Evolutionary conservation across 2,329 filamentous ascomycete species (phyloP).

Genomic region (Pyrenophora teres): DNA sequence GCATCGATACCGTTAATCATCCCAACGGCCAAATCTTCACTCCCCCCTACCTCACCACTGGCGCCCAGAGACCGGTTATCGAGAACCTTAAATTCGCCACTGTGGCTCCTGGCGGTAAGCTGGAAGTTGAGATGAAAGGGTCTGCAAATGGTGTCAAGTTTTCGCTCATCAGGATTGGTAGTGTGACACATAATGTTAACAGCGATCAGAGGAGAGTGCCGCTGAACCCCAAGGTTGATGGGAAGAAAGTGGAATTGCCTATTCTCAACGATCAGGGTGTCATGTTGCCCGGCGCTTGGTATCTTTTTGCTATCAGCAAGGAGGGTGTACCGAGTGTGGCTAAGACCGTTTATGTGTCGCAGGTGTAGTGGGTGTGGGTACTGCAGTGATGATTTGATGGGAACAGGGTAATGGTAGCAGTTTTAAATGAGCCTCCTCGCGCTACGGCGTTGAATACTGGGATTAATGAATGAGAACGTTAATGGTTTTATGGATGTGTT

Average conservation of each 20-base stretch:
- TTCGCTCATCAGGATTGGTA: conserved; percentile 27
- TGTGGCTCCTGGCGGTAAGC: conserved; percentile 16
- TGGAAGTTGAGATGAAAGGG: conserved; percentile 17
- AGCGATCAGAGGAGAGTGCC: conserved; percentile 27
- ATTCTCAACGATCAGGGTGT: conserved; percentile 19
- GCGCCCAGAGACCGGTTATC: conserved; percentile 20
- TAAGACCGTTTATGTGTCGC: conserved; percentile 15
- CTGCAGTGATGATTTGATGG: neutral
- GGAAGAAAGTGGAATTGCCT: conserved; percentile 9
- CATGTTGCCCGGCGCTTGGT: conserved; percentile 24
- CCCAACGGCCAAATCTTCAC: conserved; percentile 58
- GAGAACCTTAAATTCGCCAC: conserved; percentile 4
- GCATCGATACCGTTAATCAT: conserved; percentile 54
- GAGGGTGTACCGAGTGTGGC: conserved; percentile 25
- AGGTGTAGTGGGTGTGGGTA: neutral
- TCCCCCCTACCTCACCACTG: conserved; percentile 58
- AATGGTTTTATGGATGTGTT: no score
- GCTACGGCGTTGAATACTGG: no score
- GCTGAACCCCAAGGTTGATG: conserved; percentile 8
- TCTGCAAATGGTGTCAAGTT: conserved; percentile 14
- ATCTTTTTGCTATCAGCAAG: conserved; percentile 23
- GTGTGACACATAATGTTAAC: conserved; percentile 30
- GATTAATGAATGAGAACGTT: neutral
- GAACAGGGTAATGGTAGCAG: neutral
- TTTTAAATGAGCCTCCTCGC: neutral